A percentile compares a stretch with the other conserved stretches of the same genome.
Evolutionary conservation across 129 eudicot species (phyloP).

Genomic region (Centrapalus pauciflorus): DNA sequence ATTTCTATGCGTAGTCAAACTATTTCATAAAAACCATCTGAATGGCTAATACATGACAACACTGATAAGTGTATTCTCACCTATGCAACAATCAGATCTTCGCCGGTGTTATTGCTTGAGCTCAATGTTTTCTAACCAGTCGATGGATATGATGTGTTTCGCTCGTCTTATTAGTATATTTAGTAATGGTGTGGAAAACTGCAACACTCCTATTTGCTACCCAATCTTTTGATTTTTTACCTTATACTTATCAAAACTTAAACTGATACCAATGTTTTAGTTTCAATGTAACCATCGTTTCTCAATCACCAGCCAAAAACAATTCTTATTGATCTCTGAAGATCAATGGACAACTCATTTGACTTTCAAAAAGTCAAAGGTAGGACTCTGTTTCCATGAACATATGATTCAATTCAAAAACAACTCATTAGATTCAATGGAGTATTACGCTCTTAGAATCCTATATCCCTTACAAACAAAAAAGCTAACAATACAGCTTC

Average conservation of each 20-base stretch:
- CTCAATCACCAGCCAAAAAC: conserved; percentile 6
- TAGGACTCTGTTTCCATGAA: not conserved
- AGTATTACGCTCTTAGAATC: not conserved
- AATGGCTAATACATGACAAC: not conserved
- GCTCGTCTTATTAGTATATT: not conserved
- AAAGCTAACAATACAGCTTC: not conserved
- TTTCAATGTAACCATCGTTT: not conserved
- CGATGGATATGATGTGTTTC: not conserved
- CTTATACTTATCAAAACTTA: not conserved
- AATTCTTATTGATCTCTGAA: not conserved
- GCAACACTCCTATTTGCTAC: conserved; percentile 1
- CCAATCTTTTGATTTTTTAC: not conserved
- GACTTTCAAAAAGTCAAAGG: conserved; percentile 15
- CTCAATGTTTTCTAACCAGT: not conserved
- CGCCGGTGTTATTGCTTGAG: not conserved
- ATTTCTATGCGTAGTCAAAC: not conserved
- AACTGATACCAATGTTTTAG: not conserved
- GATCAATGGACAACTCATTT: conserved; percentile 15
- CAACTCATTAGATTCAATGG: not conserved
- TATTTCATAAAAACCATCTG: not conserved
- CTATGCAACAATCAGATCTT: not conserved
- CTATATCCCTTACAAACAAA: not conserved
- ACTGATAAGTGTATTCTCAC: not conserved
- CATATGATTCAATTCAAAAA: not conserved
- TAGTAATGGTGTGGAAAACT: not conserved